Conservation (phyloP, 2,329 filamentous ascomycete genomes). For the Polytolypa hystricis region DNA sequence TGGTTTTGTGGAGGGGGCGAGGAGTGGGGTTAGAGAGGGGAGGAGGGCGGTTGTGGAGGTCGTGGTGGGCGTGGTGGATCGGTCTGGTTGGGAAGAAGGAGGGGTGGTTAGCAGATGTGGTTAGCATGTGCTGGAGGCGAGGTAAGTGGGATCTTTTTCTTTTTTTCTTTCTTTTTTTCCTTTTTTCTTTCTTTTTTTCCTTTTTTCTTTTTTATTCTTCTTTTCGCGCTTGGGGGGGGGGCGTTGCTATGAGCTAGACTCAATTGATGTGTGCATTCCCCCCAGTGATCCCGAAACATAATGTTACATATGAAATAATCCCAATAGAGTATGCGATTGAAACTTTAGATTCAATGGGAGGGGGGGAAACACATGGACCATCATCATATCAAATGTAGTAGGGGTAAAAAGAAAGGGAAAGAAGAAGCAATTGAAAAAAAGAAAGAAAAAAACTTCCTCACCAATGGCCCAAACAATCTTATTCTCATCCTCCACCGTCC, state of each 20-base stretch:
- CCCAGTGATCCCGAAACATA: too few species aligned
- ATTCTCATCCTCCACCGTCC: constrained; percentile 25
- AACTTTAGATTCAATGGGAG: too few species aligned
- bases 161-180: constrained; percentile 2
- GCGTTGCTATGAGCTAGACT: not conserved
- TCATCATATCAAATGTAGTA: too few species aligned
- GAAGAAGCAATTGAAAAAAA: not conserved
- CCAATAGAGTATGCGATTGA: too few species aligned
- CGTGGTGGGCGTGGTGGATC: not conserved
- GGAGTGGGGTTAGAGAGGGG: constrained; percentile 15
- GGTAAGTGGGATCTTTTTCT: not conserved
- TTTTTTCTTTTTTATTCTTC: not conserved
- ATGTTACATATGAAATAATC: too few species aligned
- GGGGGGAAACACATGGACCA: too few species aligned
- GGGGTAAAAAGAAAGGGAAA: not conserved
- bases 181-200: not conserved
- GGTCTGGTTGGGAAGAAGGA: not conserved
- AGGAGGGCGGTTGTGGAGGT: constrained; percentile 16
- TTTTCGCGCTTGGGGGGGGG: not conserved
- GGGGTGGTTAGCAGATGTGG: not conserved
- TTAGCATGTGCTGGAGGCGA: too few species aligned
- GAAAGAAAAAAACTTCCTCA: constrained; percentile 12
- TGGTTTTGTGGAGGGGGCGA: constrained; percentile 19
- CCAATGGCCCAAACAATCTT: constrained; percentile 28
- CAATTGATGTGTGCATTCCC: not conserved